Conservation (phyloP, 352 stramenopile species). For the Albugo candida region DNA sequence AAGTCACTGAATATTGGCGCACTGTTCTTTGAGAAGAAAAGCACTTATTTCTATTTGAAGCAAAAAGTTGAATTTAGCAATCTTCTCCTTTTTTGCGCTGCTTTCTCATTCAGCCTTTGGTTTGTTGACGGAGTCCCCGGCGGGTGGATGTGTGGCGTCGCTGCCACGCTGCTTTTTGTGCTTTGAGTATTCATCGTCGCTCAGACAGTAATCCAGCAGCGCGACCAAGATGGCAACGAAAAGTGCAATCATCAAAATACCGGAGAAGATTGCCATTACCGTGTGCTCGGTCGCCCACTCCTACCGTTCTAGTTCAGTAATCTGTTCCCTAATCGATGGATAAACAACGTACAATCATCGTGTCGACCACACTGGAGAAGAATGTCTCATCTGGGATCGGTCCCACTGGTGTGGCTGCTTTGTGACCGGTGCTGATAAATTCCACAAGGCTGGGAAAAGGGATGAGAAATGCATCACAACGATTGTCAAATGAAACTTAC, state of each 20-base stretch:
- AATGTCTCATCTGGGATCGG: conserved; percentile 42
- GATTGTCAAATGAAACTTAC: conserved; percentile 10
- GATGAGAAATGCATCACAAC: background rate
- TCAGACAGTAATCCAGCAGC: conserved; percentile 52
- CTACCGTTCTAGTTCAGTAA: conserved; percentile 4
- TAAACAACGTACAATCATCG: conserved; percentile 13
- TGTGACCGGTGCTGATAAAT: conserved; percentile 34
- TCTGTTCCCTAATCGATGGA: background rate
- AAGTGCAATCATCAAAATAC: conserved; percentile 35
- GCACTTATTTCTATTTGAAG: conserved; percentile 9
- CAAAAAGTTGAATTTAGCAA: background rate
- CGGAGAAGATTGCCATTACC: conserved; percentile 28
- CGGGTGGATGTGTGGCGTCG: background rate
- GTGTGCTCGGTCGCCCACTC: conserved; percentile 57
- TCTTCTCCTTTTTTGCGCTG: background rate
- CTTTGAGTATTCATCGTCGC: conserved; percentile 33
- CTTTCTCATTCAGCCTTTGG: background rate
- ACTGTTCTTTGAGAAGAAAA: conserved; percentile 12
- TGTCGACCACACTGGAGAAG: conserved; percentile 39
- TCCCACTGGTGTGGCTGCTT: conserved; percentile 25
- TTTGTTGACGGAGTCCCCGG: conserved; percentile 14
- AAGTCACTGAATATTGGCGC: conserved; percentile 56
- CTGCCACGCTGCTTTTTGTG: conserved; percentile 11
- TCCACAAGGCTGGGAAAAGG: conserved; percentile 19
- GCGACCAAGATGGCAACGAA: conserved; percentile 47